These are phyloP conservation scores for Rhytidhysteron rufulum DNA, from an alignment of 2,329 filamentous ascomycete species.

Conservation along the genomic window DNA sequence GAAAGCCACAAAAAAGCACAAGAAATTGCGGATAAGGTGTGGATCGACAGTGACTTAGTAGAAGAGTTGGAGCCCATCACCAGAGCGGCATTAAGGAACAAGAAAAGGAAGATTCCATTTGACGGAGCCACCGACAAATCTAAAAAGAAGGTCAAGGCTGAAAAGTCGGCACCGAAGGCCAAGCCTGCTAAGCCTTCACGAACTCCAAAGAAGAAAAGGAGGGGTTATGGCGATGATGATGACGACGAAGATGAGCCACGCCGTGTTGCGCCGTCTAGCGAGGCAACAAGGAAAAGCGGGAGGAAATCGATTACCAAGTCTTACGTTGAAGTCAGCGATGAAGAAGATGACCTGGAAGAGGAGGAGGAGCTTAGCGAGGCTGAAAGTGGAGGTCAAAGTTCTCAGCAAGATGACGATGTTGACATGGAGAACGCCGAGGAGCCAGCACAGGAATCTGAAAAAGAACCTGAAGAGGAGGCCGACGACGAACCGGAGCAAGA, in stretches of 20 bases:
- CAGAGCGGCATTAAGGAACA: constrained; percentile 62
- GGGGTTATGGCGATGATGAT: constrained; percentile 26
- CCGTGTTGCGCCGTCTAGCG: constrained; percentile 33
- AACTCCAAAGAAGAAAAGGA: constrained; percentile 36
- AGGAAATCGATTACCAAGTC: constrained; percentile 37
- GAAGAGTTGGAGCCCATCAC: constrained; percentile 76
- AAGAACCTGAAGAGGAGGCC: constrained; percentile 14
- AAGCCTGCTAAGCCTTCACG: constrained; percentile 28
- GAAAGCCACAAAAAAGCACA: constrained; percentile 75
- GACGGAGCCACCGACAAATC: constrained; percentile 21
- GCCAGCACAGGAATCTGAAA: constrained; percentile 11
- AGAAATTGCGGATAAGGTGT: constrained; percentile 81
- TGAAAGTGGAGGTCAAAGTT: constrained; percentile 12
- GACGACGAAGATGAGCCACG: constrained; percentile 28
- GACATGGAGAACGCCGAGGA: constrained; percentile 24
- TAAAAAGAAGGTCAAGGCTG: constrained; percentile 32
- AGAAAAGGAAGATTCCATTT: constrained; percentile 38
- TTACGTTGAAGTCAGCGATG: constrained; percentile 44
- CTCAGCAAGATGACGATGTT: constrained; percentile 21
- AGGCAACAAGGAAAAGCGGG: constrained; percentile 41
- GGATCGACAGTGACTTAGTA: constrained; percentile 69
- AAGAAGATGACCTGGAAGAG: constrained; percentile 38
- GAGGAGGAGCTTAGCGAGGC: constrained; percentile 13
- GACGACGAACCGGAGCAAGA: constrained; percentile 13
- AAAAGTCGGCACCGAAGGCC: constrained; percentile 23